Percentiles rank a stretch among this genome's conserved stretches.
Conservation (phyloP, 805 yeast genomes). For the Lachancea sp. region DNA sequence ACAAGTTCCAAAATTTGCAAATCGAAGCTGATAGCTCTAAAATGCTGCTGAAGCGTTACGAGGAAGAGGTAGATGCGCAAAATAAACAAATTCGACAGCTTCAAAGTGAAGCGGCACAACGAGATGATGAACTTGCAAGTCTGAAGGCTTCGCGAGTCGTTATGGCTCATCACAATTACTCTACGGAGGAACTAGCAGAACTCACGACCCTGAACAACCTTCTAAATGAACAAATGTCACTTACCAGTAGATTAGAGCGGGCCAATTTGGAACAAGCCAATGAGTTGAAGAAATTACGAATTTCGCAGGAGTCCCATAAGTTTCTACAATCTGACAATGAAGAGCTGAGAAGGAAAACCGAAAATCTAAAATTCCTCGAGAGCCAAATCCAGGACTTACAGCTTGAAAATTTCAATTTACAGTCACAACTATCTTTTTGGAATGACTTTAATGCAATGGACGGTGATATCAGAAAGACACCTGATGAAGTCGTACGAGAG, state of each 20-base stretch:
- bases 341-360: constrained; percentile 37
- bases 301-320: constrained; percentile 18
- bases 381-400: constrained; percentile 43
- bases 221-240: constrained; percentile 39
- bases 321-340: constrained; percentile 28
- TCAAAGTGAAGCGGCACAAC: constrained; percentile 17
- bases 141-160: constrained; percentile 32
- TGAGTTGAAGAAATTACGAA: constrained; percentile 43
- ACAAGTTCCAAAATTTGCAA: constrained; percentile 14
- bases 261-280: constrained; percentile 48
- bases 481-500: constrained; percentile 36
- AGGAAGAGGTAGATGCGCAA: constrained; percentile 23
- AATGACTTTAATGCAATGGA: constrained; percentile 35
- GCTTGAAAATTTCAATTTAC: constrained; percentile 43
- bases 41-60: constrained; percentile 19
- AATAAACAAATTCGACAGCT: constrained; percentile 20
- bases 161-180: constrained; percentile 30
- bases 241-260: constrained; percentile 44
- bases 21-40: constrained; percentile 19
- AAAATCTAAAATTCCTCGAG: constrained; percentile 38
- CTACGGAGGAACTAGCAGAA: constrained; percentile 33
- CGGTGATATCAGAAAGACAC: constrained; percentile 11
- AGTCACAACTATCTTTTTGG: constrained; percentile 45
- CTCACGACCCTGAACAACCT: constrained; percentile 31
- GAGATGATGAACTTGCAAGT: constrained; percentile 26